Evolutionary conservation across 805 yeast species (phyloP).

Genomic region (Kazachstania martiniae): DNA sequence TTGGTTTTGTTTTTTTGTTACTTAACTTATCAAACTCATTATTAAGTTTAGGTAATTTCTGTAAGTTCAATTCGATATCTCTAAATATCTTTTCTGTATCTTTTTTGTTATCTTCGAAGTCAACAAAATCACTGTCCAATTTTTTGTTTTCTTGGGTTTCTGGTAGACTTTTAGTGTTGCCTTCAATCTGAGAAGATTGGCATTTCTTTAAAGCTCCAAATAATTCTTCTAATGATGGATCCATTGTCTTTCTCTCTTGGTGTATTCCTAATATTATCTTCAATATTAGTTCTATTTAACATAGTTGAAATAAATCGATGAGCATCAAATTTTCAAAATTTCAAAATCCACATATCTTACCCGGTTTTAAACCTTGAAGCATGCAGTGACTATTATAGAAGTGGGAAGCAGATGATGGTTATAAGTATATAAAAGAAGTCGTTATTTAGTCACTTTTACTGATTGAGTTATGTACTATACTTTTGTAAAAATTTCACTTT

Average conservation of each 20-base stretch:
- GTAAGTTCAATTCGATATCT: slow-evolving; percentile 20
- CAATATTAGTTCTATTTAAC: too few relatives aligned
- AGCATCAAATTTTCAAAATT: too few relatives aligned
- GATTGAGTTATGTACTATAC: too few relatives aligned
- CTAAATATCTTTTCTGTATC: slow-evolving; percentile 17
- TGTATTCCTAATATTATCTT: too few relatives aligned
- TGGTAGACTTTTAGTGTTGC: slow-evolving; percentile 1
- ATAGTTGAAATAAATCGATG: too few relatives aligned
- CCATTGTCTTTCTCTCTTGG: slow-evolving; percentile 1
- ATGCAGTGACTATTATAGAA: too few relatives aligned
- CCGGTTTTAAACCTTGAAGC: too few relatives aligned
- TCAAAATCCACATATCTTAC: too few relatives aligned
- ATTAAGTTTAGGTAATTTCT: slow-evolving; percentile 21
- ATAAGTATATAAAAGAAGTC: too few relatives aligned
- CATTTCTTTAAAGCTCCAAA: slow-evolving; percentile 11
- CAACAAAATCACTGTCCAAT: slow-evolving; percentile 5
- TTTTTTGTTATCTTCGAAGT: slow-evolving; percentile 9
- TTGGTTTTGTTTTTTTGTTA: background rate
- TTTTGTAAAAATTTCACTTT: too few relatives aligned
- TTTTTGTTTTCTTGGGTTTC: background rate
- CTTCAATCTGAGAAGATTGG: slow-evolving; percentile 1
- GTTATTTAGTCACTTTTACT: too few relatives aligned
- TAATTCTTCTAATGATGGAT: slow-evolving; percentile 11
- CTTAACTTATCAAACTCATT: slow-evolving; percentile 22
- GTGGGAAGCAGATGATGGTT: too few relatives aligned